These are phyloP conservation scores for Termitomyces sp. DNA, from an alignment of 768 basidiomycete genomes.

Conservation along the genomic window DNA sequence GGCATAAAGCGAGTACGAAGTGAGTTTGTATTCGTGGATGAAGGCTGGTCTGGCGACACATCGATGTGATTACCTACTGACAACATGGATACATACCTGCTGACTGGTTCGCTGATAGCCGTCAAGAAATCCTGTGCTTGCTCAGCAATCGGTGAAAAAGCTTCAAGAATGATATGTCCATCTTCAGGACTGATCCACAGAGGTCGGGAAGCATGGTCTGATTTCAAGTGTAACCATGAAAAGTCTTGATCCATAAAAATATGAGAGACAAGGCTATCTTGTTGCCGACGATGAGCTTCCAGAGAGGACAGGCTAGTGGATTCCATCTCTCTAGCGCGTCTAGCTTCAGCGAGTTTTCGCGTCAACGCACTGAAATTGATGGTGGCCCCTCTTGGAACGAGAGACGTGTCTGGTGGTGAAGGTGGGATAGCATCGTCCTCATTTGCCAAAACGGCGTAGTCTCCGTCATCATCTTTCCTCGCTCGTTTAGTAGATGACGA, in stretches of 20 bases:
- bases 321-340: constrained; percentile 39
- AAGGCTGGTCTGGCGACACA: constrained; percentile 73
- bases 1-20: constrained; percentile 95
- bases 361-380: constrained; percentile 85
- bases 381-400: constrained; percentile 69
- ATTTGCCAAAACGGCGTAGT: constrained; percentile 52
- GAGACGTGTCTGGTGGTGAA: constrained; percentile 45
- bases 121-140: constrained; percentile 98
- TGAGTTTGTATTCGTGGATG: constrained; percentile 99
- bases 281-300: constrained; percentile 63
- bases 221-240: constrained; percentile 80
- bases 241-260: constrained; percentile 86
- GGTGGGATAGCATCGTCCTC: constrained; percentile 54
- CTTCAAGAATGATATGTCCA: constrained; percentile 92
- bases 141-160: constrained; percentile 95
- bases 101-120: constrained; percentile 97
- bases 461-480: constrained; percentile 46
- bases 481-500: constrained; percentile 34
- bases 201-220: constrained; percentile 88
- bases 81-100: constrained; percentile 62
- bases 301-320: constrained; percentile 46
- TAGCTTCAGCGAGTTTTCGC: constrained; percentile 67
- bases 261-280: constrained; percentile 72
- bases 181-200: constrained; percentile 95
- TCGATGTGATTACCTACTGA: constrained; percentile 26